Base-by-base conservation (phyloP, 192 early-diverging fungal species). In the Pilobolus umbonatus region DNA sequence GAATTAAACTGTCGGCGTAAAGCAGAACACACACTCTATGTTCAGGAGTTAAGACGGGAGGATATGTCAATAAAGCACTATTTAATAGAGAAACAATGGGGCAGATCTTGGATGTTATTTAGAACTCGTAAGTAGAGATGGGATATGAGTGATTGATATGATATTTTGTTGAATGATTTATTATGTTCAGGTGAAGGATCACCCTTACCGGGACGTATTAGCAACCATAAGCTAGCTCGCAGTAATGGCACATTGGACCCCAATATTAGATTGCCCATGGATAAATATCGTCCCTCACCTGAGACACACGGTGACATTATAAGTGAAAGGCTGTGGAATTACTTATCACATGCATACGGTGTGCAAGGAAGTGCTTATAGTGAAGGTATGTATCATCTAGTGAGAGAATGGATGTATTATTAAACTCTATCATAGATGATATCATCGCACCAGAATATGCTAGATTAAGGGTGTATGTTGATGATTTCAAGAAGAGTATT, bases 301-400 rank as follows among this genome's bases (percentile, higher is more conserved):
- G 64, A 65, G 35, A 65, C 64, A 9, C 61, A 69, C 51, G 67
- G 50, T n/a, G 67, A 62, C 40, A 64, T 69, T 24, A 52, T 69
- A n/a, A 69, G 61, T 53, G 56, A 59, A 40, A 58, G 17, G 5
- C 57, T 69, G 25, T 69, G 67, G 67, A 48, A 32, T 32, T 60
- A 60, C 39, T 45, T 69, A 31, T 56, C 25, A 28, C 38, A 69
- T 24, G 52, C 61, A 14, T 69, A 69, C 40, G 61, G 67, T 43
- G 56, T 69, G 4, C 55, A 69, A 25, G 67, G 67, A 29, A 52
- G 43, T 10, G 51, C 67, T 21, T 57, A 60, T 21, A 57, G 47
- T 19, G 67, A 69, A 69, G 67, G 67, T 69, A 59, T 19, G 32
- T 24, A 7, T 6, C 15, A 32, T 44, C 1, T 29, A 22, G n/a